phyloP scores from a whole-genome alignment of 1,284 basidiomycete genomes.

The Puccinia hordei region DNA sequence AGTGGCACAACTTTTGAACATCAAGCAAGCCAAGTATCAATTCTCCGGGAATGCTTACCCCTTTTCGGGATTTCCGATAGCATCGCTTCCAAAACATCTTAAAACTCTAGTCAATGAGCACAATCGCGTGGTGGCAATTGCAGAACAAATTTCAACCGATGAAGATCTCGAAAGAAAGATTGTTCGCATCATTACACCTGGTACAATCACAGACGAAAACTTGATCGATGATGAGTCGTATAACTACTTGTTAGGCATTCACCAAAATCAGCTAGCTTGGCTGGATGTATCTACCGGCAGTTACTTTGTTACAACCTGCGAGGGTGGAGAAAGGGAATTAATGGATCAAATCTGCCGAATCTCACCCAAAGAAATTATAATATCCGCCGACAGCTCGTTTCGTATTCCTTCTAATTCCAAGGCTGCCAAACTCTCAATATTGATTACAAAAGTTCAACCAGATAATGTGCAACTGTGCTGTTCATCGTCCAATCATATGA shows the following conservation, averaged over 20 bases:
- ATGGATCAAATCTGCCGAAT: constrained; percentile 83
- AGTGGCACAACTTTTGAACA: constrained; percentile 74
- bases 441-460: constrained; percentile 25
- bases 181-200: constrained; percentile 82
- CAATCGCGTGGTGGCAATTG: constrained; percentile 80
- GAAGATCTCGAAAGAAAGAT: constrained; percentile 61
- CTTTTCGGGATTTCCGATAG: constrained; percentile 88
- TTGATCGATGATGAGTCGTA: constrained; percentile 66
- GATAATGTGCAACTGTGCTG: neutral
- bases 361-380: constrained; percentile 76
- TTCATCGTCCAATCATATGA: neutral
- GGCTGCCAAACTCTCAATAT: constrained; percentile 31
- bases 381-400: constrained; percentile 58
- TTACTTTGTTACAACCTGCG: constrained; percentile 74
- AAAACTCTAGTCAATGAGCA: constrained; percentile 80
- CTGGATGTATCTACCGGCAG: constrained; percentile 94
- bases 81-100: constrained; percentile 80
- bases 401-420: constrained; percentile 16
- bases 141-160: constrained; percentile 67
- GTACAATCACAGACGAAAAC: constrained; percentile 84
- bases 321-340: constrained; percentile 63
- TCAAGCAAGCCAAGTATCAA: constrained; percentile 74
- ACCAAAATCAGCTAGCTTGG: constrained; percentile 73
- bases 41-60: constrained; percentile 65
- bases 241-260: constrained; percentile 45